phyloP scores from a whole-genome alignment of 768 basidiomycete genomes.

The Leucocoprinus birnbaumii region DNA sequence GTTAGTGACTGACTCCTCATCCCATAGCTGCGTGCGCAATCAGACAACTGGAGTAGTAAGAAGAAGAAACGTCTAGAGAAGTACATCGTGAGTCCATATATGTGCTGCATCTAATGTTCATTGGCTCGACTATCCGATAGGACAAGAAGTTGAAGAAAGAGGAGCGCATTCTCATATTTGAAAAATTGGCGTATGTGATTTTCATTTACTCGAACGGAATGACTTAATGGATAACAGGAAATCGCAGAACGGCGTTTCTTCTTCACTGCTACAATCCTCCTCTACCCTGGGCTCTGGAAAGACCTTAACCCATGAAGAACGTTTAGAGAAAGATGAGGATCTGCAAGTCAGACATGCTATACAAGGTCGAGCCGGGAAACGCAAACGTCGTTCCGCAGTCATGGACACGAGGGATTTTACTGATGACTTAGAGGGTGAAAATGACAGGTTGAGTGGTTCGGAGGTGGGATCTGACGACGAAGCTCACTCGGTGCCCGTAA shows the following conservation, averaged over 20 bases:
- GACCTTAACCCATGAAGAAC: slow-evolving; percentile 55
- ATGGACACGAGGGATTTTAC: slow-evolving; percentile 35
- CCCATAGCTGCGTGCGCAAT: slow-evolving; percentile 48
- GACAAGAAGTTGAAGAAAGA: slow-evolving; percentile 93
- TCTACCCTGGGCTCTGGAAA: slow-evolving; percentile 81
- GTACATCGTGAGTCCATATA: slow-evolving; percentile 67
- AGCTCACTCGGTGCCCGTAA: slow-evolving; percentile 6
- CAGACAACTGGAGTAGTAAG: slow-evolving; percentile 76
- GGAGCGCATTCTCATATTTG: slow-evolving; percentile 70
- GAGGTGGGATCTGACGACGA: slow-evolving; percentile 13
- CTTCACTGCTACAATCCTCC: slow-evolving; percentile 70
- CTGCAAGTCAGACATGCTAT: slow-evolving; percentile 51
- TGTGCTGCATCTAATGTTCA: neutral
- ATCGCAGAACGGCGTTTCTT: slow-evolving; percentile 29
- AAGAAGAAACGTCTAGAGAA: slow-evolving; percentile 89
- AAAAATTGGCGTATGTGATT: slow-evolving; percentile 72
- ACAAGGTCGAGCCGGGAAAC: slow-evolving; percentile 42
- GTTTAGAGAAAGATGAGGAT: slow-evolving; percentile 57
- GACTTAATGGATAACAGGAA: slow-evolving; percentile 8
- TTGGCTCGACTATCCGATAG: slow-evolving; percentile 32
- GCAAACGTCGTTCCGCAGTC: slow-evolving; percentile 42
- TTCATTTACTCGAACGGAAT: neutral
- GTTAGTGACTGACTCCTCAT: too few species aligned
- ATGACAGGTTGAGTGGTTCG: slow-evolving; percentile 20
- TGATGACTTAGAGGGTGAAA: slow-evolving; percentile 25